These are phyloP conservation scores for Silene coronaria DNA, from an alignment of 179 eudicot species.

Conservation along the genomic window DNA sequence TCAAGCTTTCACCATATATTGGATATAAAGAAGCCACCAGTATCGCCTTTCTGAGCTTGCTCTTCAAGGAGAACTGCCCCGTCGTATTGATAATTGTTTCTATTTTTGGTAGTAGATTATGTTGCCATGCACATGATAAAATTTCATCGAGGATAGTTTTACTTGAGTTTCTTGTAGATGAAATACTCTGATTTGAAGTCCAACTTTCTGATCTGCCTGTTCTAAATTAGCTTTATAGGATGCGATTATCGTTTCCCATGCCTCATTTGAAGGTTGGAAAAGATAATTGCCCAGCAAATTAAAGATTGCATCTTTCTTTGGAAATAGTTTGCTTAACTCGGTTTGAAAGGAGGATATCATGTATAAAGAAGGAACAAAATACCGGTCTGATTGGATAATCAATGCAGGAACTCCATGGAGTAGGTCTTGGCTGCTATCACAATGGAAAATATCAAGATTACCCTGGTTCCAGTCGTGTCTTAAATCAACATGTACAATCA, in stretches of 20 bases:
- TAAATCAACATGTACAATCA: background rate
- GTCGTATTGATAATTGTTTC: background rate
- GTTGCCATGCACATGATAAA: background rate
- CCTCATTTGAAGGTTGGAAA: background rate
- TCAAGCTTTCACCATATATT: background rate
- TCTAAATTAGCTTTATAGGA: background rate
- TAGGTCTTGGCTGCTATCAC: background rate
- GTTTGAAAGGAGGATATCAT: background rate
- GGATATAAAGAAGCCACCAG: slow-evolving; percentile 1
- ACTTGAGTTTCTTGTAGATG: background rate
- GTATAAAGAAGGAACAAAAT: background rate
- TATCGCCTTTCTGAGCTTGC: background rate
- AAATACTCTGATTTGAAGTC: background rate
- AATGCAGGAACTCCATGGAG: background rate
- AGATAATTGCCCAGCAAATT: background rate
- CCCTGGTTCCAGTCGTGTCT: background rate
- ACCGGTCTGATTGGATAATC: background rate
- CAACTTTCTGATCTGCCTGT: background rate
- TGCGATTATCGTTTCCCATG: background rate
- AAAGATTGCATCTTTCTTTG: background rate
- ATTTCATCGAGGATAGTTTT: background rate
- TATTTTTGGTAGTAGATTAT: background rate
- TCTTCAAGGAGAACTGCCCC: background rate
- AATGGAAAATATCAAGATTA: background rate
- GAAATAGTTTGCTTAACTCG: background rate